Base-by-base conservation (phyloP, 257 asterid genomes). In the Solanum paucissectum region DNA sequence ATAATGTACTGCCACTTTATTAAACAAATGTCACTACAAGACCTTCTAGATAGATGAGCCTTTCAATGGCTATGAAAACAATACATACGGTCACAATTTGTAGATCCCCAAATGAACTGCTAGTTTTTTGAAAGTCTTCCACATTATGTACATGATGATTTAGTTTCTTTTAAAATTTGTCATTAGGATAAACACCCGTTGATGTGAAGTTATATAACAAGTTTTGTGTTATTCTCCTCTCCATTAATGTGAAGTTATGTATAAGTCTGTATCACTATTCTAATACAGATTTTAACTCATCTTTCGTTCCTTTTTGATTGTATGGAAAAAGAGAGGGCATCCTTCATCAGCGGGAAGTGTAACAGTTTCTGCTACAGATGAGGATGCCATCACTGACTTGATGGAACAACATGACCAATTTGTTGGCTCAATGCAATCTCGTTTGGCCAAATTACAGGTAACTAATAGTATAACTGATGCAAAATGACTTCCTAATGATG, bases 361-460 rank as follows among this genome's bases (percentile, higher is more conserved):
- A 92, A 91, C 92, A 32, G 91, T 90, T 87, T 93, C 98, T 90
- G 90, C 92, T 62, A 94, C 94, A 86, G 98, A 97, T 72, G 99
- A 96, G 92, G 99, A 92, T 91, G 92, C 92, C 64, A 90, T 96
- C 89, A 91, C 94, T 85, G 96, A 94, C 91, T 55, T 96, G 93
- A 91, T 97, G 93, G 95, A 96, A 88, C 92, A 88, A 88, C 99
- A 97, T 40, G 93, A 90, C 89, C 96, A 92, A 85, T 97, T 97
- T 90, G 90, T 94, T 79, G 93, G 96, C 88, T 94, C 96, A 90
- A 96, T 97, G 99, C 96, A 91, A 87, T 89, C 99, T 87, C 99
- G 99, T 86, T 90, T 97, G 87, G 92, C 94, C 88, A 97, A 97
- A 93, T 91, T 97, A 86, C 96, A 97, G 98, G 99, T 96, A 92